Base-by-base conservation (phyloP, 495 filamentous ascomycete genomes). In the Trichocladium antarcticum region DNA sequence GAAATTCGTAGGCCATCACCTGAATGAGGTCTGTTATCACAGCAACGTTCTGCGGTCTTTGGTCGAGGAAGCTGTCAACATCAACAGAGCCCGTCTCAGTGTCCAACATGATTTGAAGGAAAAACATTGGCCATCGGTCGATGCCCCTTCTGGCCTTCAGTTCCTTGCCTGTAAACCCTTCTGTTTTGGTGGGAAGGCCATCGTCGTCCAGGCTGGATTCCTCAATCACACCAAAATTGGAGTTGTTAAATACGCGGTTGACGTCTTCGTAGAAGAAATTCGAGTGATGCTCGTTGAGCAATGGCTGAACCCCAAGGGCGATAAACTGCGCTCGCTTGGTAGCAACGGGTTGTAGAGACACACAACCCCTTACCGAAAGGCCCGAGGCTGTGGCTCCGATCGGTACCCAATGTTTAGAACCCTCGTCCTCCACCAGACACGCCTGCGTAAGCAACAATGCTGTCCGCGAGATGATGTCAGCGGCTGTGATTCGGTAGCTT, bases 71-170 rank as follows among this genome's bases (percentile, higher is more conserved):
- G 0, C 66, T 55, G 16, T 69, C 61, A 1, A 56, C 29, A 21
- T 57, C 47, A 5, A 56, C 15, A 7, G 17, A 31, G 14, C 29
- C 41, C 16, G 41, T 22, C 5, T 41, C 37, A 5, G 54, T 45
- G 12, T 63, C 57, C 5, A 77, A 53, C 3, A 72, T 67, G n/a
- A 98, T 78, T 7, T 78, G 79, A 29, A 98, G 70, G 58, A 82
- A 83, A 56, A 95, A 97, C 84, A 92, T 93, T 1, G 89, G 88
- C 84, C 84, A 94, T 51, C 81, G 74, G 60, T 95, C 88, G 27
- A 86, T 68, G 0, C 78, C 76, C 60, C 85, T 90, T 16, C 71
- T 71, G 14, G 65, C 69, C 58, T 69, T 81, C 34, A 82, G 62
- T 31, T 83, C 78, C 50, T 68, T 73, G 28, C 64, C 68, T 0